Evolutionary conservation across 345 rosid genomes (phyloP).

Genomic region (Salix brachista): DNA sequence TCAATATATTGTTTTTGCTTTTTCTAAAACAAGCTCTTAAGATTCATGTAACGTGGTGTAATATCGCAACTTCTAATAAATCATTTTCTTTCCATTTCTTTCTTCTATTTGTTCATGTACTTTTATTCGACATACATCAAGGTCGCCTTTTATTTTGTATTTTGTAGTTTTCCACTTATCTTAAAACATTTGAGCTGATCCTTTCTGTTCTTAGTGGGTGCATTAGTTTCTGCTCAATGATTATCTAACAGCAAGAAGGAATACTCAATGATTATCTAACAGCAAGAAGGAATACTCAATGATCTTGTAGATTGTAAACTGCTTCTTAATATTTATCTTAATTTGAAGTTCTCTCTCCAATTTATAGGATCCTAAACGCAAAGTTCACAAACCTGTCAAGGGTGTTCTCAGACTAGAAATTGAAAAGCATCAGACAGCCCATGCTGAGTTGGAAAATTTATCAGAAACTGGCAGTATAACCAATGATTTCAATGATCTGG

Average conservation of each 20-base stretch:
- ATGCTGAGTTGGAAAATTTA: slow-evolving; percentile 63
- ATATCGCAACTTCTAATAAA: too few relatives aligned
- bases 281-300: neutral
- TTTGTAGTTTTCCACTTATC: neutral
- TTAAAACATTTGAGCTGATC: neutral
- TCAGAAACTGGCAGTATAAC: slow-evolving; percentile 87
- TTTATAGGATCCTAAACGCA: slow-evolving; percentile 81
- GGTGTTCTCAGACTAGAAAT: slow-evolving; percentile 87
- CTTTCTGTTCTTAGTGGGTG: neutral
- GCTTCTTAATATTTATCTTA: slow-evolving; percentile 13
- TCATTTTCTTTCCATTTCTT: too few relatives aligned
- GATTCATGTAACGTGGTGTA: too few relatives aligned
- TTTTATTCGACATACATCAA: neutral
- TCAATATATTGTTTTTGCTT: too few relatives aligned
- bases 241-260: neutral
- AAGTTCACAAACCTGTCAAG: slow-evolving; percentile 92
- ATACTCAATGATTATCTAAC: neutral
- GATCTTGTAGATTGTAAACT: neutral
- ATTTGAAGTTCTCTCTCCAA: slow-evolving; percentile 5
- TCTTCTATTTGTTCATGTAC: neutral
- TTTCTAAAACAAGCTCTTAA: too few relatives aligned
- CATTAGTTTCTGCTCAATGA: neutral
- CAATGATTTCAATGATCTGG: slow-evolving; percentile 74
- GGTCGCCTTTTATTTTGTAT: too few relatives aligned
- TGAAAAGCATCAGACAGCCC: slow-evolving; percentile 78